Evolutionary conservation across 2,329 filamentous ascomycete genomes (phyloP).

Genomic region (Trichothecium sympodiale): DNA sequence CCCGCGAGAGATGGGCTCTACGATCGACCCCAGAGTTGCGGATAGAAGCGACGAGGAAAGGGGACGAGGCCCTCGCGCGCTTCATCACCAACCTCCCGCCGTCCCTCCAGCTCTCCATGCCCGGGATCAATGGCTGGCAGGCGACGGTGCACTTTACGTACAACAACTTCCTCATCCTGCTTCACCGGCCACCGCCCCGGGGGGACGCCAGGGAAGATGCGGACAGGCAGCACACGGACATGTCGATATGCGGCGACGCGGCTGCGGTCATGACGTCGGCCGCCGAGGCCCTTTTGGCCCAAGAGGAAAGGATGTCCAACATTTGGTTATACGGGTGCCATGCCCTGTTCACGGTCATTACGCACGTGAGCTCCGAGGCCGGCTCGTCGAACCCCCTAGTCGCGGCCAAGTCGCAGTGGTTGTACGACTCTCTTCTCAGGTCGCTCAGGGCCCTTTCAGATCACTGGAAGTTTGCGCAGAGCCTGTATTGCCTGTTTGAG

Average conservation of each 20-base stretch:
- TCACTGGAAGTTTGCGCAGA: constrained; percentile 21
- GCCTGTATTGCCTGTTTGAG: constrained; percentile 18
- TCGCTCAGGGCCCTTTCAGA: constrained; percentile 15
- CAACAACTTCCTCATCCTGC: constrained; percentile 21
- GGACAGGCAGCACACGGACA: constrained; percentile 10
- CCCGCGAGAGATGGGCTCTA: constrained; percentile 8
- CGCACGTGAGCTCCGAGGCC: constrained; percentile 16
- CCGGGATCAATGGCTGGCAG: constrained; percentile 15
- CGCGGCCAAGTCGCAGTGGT: constrained; percentile 16
- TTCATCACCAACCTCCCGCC: constrained; percentile 17
- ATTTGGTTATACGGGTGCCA: constrained; percentile 18
- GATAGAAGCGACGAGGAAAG: constrained; percentile 15
- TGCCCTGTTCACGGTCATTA: constrained; percentile 18
- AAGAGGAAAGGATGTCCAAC: constrained; percentile 8
- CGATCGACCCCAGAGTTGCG: constrained; percentile 10
- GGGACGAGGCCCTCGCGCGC: constrained; percentile 18
- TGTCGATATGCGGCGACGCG: constrained; percentile 19
- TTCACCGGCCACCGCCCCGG: constrained; percentile 17
- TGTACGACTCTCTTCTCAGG: constrained; percentile 16
- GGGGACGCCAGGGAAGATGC: background rate
- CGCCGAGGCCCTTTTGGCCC: constrained; percentile 11
- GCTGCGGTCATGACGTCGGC: constrained; percentile 13
- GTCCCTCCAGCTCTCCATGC: constrained; percentile 12
- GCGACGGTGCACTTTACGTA: constrained; percentile 22
- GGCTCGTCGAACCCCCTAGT: constrained; percentile 18